Evolutionary conservation across 2,329 filamentous ascomycete genomes (phyloP), one percentile per base, ranked within the genome.

Genomic region (Cladophialophora yegresii): DNA sequence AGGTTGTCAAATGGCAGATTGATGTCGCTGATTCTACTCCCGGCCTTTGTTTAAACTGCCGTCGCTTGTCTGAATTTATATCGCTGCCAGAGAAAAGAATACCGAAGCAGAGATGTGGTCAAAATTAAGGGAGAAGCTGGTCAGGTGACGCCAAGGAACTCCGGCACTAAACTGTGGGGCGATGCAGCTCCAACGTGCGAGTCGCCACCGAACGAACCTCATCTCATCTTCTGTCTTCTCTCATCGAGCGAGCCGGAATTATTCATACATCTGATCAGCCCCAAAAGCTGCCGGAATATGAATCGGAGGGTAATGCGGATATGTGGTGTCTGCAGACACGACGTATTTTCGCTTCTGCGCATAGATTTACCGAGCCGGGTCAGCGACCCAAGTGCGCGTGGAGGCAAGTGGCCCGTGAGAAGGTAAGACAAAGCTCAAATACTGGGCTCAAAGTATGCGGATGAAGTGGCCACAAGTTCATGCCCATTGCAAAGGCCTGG

Each of bases 91-190:
- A 54, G 51, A 22, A 12, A 30, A 53, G 16, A 40, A 36, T n/a
- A 23, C 12, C 22, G 20, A 36, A 40, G 28, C 26, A 61, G 63
- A 65, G 63, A 68, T 68, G 66, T 66, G 59, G 66, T 68, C 61
- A 61, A 65, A 66, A 61, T 63, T 65, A 59, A 59, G 56, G 57
- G 61, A 58, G 43, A 28, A 30, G 33, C n/a, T 12, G 56, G 62
- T 68, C 66, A 68, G 54, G 64, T 68, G 63, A 66, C 20, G 66
- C 66, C 66, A 68, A 68, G 66, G 30, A 43, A 43, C 54, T 28
- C 47, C 61, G 62, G 50, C 66, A 57, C 66, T 67, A 67, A 67
- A 30, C 50, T 20, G 58, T 53, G 47, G 58, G 58, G 50, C 49
- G 33, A 28, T 7, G 20, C 33, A 23, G 30, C 32, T 32, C 23